These are phyloP conservation scores for Eucalyptus polyanthemos DNA, from an alignment of 345 rosid species.

Conservation along the genomic window DNA sequence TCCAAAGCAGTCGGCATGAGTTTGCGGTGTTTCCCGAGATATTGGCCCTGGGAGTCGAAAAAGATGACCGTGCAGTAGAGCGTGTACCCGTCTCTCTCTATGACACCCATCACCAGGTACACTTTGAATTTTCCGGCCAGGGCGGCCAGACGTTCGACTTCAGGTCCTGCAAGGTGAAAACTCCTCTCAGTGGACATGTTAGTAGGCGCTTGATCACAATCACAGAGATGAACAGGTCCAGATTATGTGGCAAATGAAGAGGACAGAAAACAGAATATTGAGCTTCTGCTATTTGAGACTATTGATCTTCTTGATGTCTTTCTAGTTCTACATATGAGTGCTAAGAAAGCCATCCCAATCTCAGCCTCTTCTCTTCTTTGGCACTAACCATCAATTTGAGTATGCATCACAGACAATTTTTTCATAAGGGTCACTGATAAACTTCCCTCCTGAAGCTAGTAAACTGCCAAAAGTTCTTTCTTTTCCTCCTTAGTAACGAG, in stretches of 20 bases:
- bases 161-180: slow-evolving; percentile 42
- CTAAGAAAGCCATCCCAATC: neutral
- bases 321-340: neutral
- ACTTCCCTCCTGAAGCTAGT: neutral
- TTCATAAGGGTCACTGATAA: neutral
- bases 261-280: neutral
- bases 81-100: slow-evolving; percentile 90
- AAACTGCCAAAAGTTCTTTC: neutral
- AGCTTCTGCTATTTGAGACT: neutral
- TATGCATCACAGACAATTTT: neutral
- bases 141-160: slow-evolving; percentile 64
- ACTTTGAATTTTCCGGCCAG: slow-evolving; percentile 86
- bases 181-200: neutral
- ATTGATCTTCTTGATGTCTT: neutral
- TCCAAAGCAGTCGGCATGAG: slow-evolving; percentile 87
- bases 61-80: slow-evolving; percentile 71
- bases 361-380: neutral
- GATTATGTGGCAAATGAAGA: neutral
- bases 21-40: slow-evolving; percentile 84
- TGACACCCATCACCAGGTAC: slow-evolving; percentile 80
- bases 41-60: slow-evolving; percentile 71
- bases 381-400: neutral
- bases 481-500: neutral
- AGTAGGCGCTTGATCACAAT: neutral
- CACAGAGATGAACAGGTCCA: neutral